Base-by-base conservation (phyloP, 371 early-diverging fungal species). In the Mortierella polycephala region DNA sequence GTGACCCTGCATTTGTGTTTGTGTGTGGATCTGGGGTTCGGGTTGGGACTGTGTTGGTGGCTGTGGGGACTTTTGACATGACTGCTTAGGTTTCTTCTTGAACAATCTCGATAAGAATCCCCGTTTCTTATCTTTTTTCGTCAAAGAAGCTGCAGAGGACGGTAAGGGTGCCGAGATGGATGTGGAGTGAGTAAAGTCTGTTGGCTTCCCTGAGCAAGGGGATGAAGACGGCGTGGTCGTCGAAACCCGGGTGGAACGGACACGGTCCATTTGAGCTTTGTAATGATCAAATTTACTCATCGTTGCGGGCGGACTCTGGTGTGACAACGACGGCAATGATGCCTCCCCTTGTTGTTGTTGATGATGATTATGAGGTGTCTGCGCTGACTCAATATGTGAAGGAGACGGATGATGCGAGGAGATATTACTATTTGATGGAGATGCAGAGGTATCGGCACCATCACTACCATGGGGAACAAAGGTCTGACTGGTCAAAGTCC, bases 211-310 rank as follows among this genome's bases (percentile, higher is more conserved):
- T 30, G 16, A 50, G 13, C 5, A 45, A 13, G 62, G 20, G 18
- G 74, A 60, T 11, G 47, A 30, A 0, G 69, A 53, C 2, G 68
- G 60, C 0, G 67, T 52, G 7, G 66, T 44, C 7, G 66, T 45
- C 0, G 67, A 45, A 10, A 47, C 51, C 9, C 67, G 63, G 50
- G 54, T 44, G 0, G 74, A 59, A 21, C 67, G 67, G 18, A 52
- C 42, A 18, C 74, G 68, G 45, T 68, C 69, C 64, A 60, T 74
- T 40, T 74, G 74, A 4, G 74, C 74, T 59, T 56, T 67, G 51
- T 67, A 67, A 20, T 51, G 60, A 45, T 74, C 74, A 56, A 74
- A 74, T 18, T 74, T 74, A 61, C 74, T 74, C 21, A 64, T 39
- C 0, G 63, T 45, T 1, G 58, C 51, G 1, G 63, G 58, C 10